phyloP scores from a whole-genome alignment of 2,329 filamentous ascomycete genomes.

The Beauveria medogensis region DNA sequence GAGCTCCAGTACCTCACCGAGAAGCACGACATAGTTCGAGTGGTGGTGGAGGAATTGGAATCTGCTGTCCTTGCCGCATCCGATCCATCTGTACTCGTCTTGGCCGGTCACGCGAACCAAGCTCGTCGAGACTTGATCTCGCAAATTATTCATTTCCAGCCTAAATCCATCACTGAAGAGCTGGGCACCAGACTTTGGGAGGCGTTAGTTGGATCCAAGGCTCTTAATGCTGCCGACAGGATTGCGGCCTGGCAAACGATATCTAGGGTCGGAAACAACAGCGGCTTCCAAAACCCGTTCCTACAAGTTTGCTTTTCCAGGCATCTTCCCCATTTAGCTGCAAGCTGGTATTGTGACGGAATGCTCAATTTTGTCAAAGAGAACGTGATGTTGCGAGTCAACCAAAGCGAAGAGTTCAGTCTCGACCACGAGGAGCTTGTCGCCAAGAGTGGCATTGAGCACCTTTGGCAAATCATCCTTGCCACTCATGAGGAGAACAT shows the following conservation, averaged over 20 bases:
- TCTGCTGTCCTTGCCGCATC: conserved; percentile 32
- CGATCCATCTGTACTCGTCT: conserved; percentile 18
- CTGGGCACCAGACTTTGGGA: conserved; percentile 63
- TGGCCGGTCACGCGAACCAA: conserved; percentile 39
- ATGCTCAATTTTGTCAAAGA: conserved; percentile 55
- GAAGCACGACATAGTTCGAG: conserved; percentile 51
- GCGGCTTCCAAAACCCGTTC: conserved; percentile 45
- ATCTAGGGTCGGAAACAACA: conserved; percentile 36
- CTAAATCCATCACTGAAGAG: conserved; percentile 52
- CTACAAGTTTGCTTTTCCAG: conserved; percentile 43
- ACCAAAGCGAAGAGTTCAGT: conserved; percentile 34
- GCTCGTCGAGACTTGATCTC: conserved; percentile 51
- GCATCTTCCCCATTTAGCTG: conserved; percentile 49
- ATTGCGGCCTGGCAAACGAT: conserved; percentile 63
- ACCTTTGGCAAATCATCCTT: conserved; percentile 78
- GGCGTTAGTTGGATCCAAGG: conserved; percentile 57
- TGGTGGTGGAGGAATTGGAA: conserved; percentile 59
- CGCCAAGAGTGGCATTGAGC: conserved; percentile 50
- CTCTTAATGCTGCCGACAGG: conserved; percentile 52
- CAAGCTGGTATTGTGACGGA: conserved; percentile 51
- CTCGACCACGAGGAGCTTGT: conserved; percentile 45
- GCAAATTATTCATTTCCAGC: conserved; percentile 51
- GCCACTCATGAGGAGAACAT: conserved; percentile 57
- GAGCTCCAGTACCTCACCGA: conserved; percentile 51
- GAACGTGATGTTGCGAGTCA: conserved; percentile 39